Base-by-base conservation (phyloP, 441 rosid species). In the Pelargonium myrrhifolium region DNA sequence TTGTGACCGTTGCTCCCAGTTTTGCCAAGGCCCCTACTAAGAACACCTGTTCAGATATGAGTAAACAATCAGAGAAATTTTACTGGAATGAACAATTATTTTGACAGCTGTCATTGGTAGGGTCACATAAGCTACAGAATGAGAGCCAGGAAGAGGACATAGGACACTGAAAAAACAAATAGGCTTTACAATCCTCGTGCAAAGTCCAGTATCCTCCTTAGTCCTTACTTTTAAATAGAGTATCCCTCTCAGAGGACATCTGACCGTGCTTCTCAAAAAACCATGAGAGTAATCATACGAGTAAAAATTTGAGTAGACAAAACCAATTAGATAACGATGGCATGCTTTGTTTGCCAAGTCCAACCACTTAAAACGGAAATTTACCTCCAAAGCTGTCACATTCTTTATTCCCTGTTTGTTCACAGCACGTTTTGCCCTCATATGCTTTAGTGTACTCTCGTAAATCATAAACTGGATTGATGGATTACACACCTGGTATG, bases 391-490 rank as follows among this genome's bases (percentile, higher is more conserved):
- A 64, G 93, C 93, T 31, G 86, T 71, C 12, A 81, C 80, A 72
- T 72, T 75, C 72, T 84, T 80, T 26, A 75, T 22, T 62, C 78
- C 81, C 20, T 59, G 68, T 75, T 81, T 81, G 64, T 66, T 71
- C 66, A 76, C 72, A 22, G 78, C 78, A 39, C 76, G 83, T 67
- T 78, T 85, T 73, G 73, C 85, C 78, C 74, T 77, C 62, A 83
- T 68, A 66, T 77, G 80, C 83, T 87, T 87, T 31, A 82, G 71
- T 9, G 79, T 80, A 65, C 78, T 83, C 79, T 85, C 90, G 56
- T 87, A 85, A 74, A 87, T 85, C 93, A 85, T 82, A 69, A 85
- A 87, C 75, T 87, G 90, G 78, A 87, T 85, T 56, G 93, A 87
- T 17, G 92, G 92, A 73, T 87, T 87, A 79, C 89, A 87, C 35